Base-by-base conservation (phyloP, 169 alveolate genomes). In the Cryptosporidium sp. region DNA sequence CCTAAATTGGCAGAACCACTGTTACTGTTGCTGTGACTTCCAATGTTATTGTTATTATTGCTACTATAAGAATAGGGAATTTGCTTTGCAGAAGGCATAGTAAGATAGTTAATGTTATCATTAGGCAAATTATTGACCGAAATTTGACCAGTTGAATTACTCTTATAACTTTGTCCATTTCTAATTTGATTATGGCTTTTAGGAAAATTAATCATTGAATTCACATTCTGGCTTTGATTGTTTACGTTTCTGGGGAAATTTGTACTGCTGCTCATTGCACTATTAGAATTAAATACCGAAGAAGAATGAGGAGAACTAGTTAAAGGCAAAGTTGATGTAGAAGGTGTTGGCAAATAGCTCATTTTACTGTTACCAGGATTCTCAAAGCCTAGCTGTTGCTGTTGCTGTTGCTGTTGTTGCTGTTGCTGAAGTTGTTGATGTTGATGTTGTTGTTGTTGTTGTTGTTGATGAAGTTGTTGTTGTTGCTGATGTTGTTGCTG, bases 31-130 rank as follows among this genome's bases (percentile, higher is more conserved):
- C 21, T 31, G 12, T 26, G 29, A 67, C n/a, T 62, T 21, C 45
- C 5, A 51, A 16, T 84, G 85, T n/a, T 73, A 51, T 56, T 85
- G 75, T 61, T 33, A 91, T 44, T 70, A 70, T 23, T 80, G 70
- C 52, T 45, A 86, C 67, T 75, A 42, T 89, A 44, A 45, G 21
- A 9, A 86, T 70, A 37, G 85, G 42, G 60, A 10, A n/a, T n/a
- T 31, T 73, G 60, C 7, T 53, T 31, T 33, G 10, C 60, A 31
- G 37, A 6, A 10, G 31, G 68, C 31, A 70, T n/a, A 29, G 48
- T 26, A 6, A 48, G 58, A 45, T 45, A 44, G 33, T 51, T 70
- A 42, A 42, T 9, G 85, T 23, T 52, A 9, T 9, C 18, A 70
- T 14, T 14, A 18, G 21, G 4, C 48, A 71, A 9, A 51, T 23